Base-by-base conservation (phyloP, 768 basidiomycete genomes). In the Boletus eberwhitei region DNA sequence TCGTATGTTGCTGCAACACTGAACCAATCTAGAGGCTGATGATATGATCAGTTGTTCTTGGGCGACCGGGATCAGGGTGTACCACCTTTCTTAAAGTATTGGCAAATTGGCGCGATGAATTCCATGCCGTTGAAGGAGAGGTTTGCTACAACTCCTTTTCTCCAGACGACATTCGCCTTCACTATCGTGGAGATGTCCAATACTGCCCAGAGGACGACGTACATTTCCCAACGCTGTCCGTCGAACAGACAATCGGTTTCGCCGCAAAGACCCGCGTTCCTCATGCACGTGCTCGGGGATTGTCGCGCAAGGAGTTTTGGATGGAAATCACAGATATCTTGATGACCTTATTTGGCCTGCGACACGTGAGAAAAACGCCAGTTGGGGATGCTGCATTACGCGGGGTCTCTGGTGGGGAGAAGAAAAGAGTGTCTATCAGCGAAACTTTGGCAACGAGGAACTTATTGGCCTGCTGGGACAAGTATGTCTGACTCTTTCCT, bases 191-290 rank as follows among this genome's bases (percentile, higher is more conserved):
- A 16, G 91, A 91, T 63, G 85, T 90, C 2, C 81, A 82, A 51
- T 93, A 90, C 66, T 86, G 81, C 55, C 88, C 89, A 0, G 91
- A 90, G 73, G 91, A 93, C 61, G 91, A 95, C 65, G 75, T 89
- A 2, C 91, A 93, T 66, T 88, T 93, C 60, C 88, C 92, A 6
- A 89, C 87, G 11, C 77, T 96, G 26, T 90, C 88, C 6, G 90
- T 93, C 32, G 78, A 81, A 45, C 79, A 92, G 65, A 92, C 90
- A 0, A 75, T 97, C 31, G 74, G 68, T 16, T 88, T 90, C 53
- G 86, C 88, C 0, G 79, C 86, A 0, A 80, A 77, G 58, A 85
- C 82, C 17, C 85, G 90, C 24, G 81, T 81, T 5, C 90, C 92
- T 3, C 81, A 74, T 29, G 71, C 70, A 4, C 81, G 86, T 31